Percentiles rank a stretch among this genome's conserved stretches.
Conservation (phyloP, 495 filamentous ascomycete species). For the Delitschia confertaspora region DNA sequence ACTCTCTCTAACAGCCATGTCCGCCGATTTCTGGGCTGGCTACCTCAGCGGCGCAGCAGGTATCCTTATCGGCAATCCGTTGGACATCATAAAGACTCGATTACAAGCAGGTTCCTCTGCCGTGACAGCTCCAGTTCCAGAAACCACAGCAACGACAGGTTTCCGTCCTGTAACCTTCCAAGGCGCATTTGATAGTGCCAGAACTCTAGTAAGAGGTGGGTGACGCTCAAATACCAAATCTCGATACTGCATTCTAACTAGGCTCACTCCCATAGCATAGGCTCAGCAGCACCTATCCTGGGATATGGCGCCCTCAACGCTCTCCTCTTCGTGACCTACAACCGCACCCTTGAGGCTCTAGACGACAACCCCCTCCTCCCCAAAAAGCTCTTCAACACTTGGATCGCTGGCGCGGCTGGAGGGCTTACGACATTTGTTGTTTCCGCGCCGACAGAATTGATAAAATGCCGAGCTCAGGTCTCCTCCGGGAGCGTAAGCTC, state of each 20-base stretch:
- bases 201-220: conserved; percentile 47
- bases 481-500: conserved; percentile 34
- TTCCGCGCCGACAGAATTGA: conserved; percentile 74
- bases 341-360: conserved; percentile 57
- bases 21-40: conserved; percentile 78
- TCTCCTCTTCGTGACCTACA: conserved; percentile 77
- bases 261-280: conserved; percentile 32
- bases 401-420: conserved; percentile 64
- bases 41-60: conserved; percentile 75
- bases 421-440: conserved; percentile 75
- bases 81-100: conserved; percentile 78
- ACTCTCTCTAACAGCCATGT: conserved; percentile 43
- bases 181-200: conserved; percentile 39
- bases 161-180: conserved; percentile 20
- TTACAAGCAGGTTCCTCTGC: conserved; percentile 52
- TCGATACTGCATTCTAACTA: conserved; percentile 6
- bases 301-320: conserved; percentile 87
- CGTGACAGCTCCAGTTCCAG: not conserved
- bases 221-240: conserved; percentile 11
- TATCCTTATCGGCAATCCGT: conserved; percentile 79
- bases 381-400: conserved; percentile 48
- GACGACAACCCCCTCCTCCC: conserved; percentile 24
- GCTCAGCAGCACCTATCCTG: conserved; percentile 70
- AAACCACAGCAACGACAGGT: conserved; percentile 3
- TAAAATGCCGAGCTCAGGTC: conserved; percentile 78